phyloP scores from a whole-genome alignment of 2,329 filamentous ascomycete genomes.

The Helotiales sp. region DNA sequence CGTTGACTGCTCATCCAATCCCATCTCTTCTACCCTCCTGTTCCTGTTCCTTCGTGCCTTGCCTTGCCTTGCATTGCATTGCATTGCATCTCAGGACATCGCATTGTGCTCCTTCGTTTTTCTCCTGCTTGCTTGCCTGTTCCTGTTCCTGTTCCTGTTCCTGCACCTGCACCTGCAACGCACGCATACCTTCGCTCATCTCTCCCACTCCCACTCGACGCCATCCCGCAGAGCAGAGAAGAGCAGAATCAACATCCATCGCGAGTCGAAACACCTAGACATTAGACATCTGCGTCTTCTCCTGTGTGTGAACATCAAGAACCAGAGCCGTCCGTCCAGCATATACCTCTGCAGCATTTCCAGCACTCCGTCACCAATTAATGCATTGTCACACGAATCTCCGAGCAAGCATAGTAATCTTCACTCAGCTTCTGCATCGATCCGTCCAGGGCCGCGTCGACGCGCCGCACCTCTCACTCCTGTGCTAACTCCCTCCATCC shows the following conservation, averaged over 20 bases:
- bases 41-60: neutral
- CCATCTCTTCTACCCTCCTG: neutral
- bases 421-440: conserved; percentile 30
- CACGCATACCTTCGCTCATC: neutral
- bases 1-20: neutral
- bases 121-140: neutral
- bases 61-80: too few species aligned
- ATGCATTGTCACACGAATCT: conserved; percentile 31
- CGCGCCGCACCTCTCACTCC: conserved; percentile 20
- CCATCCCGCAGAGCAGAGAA: conserved; percentile 5
- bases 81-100: conserved; percentile 2
- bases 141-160: neutral
- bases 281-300: neutral
- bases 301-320: neutral
- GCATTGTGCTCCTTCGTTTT: neutral
- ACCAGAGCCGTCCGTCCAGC: neutral
- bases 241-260: neutral
- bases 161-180: neutral
- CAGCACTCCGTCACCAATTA: conserved; percentile 17
- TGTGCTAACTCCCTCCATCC: conserved; percentile 19
- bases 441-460: conserved; percentile 28
- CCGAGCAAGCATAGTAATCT: conserved; percentile 15
- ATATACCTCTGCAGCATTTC: conserved; percentile 7
- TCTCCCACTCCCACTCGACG: conserved; percentile 4
- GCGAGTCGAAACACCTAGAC: conserved; percentile 2